These are phyloP conservation scores for Tranzscheliella williamsii DNA, from an alignment of 1,284 basidiomycete species.

Conservation along the genomic window DNA sequence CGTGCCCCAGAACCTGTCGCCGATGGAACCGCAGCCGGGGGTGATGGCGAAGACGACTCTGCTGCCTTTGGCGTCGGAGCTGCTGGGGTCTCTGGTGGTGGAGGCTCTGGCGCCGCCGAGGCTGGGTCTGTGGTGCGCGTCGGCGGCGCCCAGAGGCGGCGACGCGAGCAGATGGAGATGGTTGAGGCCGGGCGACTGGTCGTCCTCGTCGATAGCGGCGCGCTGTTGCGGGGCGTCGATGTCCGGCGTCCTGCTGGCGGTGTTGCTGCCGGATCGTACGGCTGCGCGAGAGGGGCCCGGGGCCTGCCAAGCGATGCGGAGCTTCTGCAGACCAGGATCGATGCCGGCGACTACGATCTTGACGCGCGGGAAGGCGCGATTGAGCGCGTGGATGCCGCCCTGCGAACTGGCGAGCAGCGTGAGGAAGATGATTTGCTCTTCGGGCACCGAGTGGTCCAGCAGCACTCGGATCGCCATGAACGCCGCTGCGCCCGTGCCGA, in stretches of 20 bases:
- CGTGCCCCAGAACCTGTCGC: conserved; percentile 57
- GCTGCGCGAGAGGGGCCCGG: not conserved
- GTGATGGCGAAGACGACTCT: conserved; percentile 55
- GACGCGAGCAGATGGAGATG: conserved; percentile 8
- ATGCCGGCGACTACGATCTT: conserved; percentile 53
- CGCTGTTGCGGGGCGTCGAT: conserved; percentile 1
- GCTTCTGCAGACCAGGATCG: conserved; percentile 52
- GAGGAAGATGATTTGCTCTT: conserved; percentile 69
- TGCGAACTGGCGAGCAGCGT: conserved; percentile 81
- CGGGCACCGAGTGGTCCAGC: conserved; percentile 87
- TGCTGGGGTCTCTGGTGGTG: too few relatives aligned
- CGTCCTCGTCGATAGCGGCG: conserved; percentile 21
- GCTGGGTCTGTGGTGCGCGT: not conserved
- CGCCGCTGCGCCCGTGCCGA: conserved; percentile 90
- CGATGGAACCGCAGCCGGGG: conserved; percentile 54
- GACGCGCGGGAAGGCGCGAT: conserved; percentile 74
- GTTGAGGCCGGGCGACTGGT: conserved; percentile 20
- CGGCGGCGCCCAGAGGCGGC: conserved; percentile 12
- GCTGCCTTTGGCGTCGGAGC: conserved; percentile 7
- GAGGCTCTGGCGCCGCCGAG: too few relatives aligned
- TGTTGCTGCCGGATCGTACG: conserved; percentile 1
- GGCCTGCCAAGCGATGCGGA: conserved; percentile 35
- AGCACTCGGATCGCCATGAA: conserved; percentile 96
- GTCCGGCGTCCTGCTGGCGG: not conserved
- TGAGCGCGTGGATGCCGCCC: conserved; percentile 77